These are phyloP conservation scores for Atkinsonella hypoxylon DNA, from an alignment of 2,329 filamentous ascomycete species.

Conservation along the genomic window DNA sequence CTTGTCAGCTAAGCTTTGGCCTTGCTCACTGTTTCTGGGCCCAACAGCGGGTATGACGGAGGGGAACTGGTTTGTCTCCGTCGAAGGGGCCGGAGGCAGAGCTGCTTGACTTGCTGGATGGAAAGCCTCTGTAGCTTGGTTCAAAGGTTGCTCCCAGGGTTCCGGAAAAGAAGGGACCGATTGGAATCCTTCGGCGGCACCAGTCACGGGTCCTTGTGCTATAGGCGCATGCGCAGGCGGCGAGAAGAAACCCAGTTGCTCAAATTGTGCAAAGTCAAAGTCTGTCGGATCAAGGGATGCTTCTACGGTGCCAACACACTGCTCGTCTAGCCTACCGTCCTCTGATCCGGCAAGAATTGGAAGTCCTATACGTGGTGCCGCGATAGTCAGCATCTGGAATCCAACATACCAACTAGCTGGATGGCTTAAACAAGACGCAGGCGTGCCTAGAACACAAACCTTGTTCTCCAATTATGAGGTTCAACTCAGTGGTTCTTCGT, in stretches of 20 bases:
- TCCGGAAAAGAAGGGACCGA: conserved; percentile 12
- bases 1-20: conserved; percentile 10
- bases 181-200: conserved; percentile 9
- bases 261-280: conserved; percentile 23
- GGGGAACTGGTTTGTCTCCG: background rate
- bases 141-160: conserved; percentile 13
- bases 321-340: conserved; percentile 13
- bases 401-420: background rate
- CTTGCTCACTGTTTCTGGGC: background rate
- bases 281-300: conserved; percentile 19
- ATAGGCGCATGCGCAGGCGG: conserved; percentile 15
- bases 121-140: conserved; percentile 6
- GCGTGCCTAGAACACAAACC: conserved; percentile 17
- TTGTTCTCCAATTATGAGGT: conserved; percentile 21
- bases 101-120: background rate
- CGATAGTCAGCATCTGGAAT: background rate
- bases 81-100: background rate
- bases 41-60: background rate
- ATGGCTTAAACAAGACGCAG: background rate
- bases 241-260: conserved; percentile 20
- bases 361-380: conserved; percentile 7
- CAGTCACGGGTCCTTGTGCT: conserved; percentile 16
- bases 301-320: conserved; percentile 18
- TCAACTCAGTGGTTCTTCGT: conserved; percentile 22
- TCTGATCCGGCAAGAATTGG: conserved; percentile 16